phyloP scores from a whole-genome alignment of 1,284 basidiomycete species.

The Thelephora terrestris region DNA sequence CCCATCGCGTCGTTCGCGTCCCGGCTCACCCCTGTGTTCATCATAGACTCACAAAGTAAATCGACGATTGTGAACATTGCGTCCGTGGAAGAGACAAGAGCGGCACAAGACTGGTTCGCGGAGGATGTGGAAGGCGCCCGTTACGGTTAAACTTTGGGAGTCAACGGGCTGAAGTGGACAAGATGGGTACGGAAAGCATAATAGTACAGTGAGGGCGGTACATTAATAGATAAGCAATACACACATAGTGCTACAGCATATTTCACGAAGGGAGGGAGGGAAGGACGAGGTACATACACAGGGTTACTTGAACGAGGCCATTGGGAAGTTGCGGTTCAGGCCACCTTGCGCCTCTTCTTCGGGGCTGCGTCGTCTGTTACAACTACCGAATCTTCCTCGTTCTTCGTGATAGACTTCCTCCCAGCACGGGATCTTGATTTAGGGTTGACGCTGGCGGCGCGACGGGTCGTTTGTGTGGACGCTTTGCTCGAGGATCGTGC shows the following conservation, averaged over 20 bases:
- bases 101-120: constrained; percentile 70
- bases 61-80: constrained; percentile 67
- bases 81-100: constrained; percentile 42
- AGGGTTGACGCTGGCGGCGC: constrained; percentile 1
- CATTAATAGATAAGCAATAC: background rate
- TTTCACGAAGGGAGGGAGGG: background rate
- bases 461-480: constrained; percentile 9
- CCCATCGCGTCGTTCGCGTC: background rate
- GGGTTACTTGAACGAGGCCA: background rate
- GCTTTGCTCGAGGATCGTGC: constrained; percentile 13
- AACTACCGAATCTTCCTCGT: background rate
- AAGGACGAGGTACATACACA: background rate
- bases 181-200: constrained; percentile 1
- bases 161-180: background rate
- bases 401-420: constrained; percentile 10
- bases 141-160: constrained; percentile 55
- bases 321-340: background rate
- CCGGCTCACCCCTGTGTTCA: too few species aligned
- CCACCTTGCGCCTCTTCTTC: constrained; percentile 1
- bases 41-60: constrained; percentile 72
- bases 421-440: constrained; percentile 12
- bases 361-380: background rate
- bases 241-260: background rate
- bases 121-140: constrained; percentile 37
- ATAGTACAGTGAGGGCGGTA: background rate